A percentile compares a stretch with the other conserved stretches of the same genome.
Conservation (phyloP, 2,329 filamentous ascomycete species). For the Fusarium sp. region DNA sequence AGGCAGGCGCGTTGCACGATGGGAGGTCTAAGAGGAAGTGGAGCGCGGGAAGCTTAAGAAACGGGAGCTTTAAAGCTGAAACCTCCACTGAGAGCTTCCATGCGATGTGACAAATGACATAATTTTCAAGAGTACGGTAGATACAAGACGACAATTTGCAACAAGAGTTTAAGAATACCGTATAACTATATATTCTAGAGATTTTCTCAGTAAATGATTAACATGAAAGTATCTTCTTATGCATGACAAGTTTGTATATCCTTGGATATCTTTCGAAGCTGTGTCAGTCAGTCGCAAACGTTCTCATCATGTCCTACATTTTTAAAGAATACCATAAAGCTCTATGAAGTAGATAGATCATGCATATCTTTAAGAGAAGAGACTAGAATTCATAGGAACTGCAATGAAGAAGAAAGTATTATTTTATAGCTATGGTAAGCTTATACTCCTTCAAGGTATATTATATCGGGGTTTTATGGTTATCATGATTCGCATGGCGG, state of each 20-base stretch:
- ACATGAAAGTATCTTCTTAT: background rate
- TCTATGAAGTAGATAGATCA: background rate
- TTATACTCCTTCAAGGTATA: background rate
- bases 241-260: background rate
- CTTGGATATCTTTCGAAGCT: background rate
- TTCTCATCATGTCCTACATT: background rate
- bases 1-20: background rate
- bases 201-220: no score
- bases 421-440: background rate
- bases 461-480: background rate
- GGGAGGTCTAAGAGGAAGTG: conserved; percentile 19
- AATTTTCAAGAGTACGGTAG: background rate
- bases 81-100: background rate
- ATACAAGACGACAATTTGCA: no score
- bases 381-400: background rate
- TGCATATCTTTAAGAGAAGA: background rate
- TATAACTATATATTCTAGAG: no score
- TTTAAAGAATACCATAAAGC: background rate
- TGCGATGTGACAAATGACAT: conserved; percentile 21
- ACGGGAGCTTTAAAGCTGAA: conserved; percentile 5
- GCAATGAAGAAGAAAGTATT: background rate
- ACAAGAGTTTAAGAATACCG: no score
- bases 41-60: conserved; percentile 20
- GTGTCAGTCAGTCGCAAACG: background rate
- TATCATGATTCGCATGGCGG: background rate